phyloP scores from a whole-genome alignment of 768 basidiomycete species.

The Mycena vulgaris region DNA sequence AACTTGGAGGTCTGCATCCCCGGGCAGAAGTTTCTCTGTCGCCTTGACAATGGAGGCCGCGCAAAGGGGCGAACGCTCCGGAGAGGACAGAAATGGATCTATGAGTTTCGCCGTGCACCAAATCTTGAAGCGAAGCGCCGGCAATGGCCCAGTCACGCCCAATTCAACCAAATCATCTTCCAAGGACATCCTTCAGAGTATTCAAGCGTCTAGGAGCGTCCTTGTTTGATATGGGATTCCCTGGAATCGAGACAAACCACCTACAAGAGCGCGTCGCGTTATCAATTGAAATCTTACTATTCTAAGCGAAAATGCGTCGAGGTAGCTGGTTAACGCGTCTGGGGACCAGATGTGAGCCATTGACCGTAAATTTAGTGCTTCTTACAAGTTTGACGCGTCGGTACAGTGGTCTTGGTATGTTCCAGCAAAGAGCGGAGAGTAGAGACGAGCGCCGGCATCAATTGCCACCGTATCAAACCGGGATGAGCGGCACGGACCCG shows the following conservation, averaged over 20 bases:
- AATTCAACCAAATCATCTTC: neutral
- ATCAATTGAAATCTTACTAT: neutral
- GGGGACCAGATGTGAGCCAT: neutral
- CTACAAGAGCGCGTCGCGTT: neutral
- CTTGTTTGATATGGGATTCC: neutral
- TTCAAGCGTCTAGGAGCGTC: neutral
- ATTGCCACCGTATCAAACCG: no score
- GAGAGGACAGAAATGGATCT: neutral
- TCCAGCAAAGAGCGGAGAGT: no score
- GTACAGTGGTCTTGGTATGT: neutral
- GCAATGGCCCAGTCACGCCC: neutral
- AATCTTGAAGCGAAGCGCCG: conserved; percentile 4
- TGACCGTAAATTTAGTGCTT: neutral
- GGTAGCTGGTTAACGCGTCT: neutral
- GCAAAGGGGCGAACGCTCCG: neutral
- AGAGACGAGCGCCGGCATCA: no score
- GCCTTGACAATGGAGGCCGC: neutral
- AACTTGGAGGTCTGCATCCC: neutral
- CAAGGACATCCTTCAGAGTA: neutral
- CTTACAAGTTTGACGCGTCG: conserved; percentile 12
- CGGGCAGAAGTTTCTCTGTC: neutral
- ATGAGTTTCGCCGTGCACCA: neutral
- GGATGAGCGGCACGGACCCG: no score
- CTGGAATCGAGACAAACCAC: neutral
- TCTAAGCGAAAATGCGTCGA: neutral